Conservation (phyloP, 768 basidiomycete genomes). For the Suillus bovinus region DNA sequence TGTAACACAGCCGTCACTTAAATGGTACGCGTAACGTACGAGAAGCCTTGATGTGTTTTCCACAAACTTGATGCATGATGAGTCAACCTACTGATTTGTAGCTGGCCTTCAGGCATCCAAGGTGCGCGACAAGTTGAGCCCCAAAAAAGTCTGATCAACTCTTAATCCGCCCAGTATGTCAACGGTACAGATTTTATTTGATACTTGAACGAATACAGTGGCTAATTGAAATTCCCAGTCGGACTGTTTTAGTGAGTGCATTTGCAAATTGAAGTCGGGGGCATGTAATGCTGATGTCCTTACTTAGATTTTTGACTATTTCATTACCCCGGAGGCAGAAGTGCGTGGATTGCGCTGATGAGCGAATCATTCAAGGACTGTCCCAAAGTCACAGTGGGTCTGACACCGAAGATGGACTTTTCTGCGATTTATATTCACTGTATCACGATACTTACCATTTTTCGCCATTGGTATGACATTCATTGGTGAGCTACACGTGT, state of each 20-base stretch:
- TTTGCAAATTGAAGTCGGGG: neutral
- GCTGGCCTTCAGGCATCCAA: neutral
- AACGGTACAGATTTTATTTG: neutral
- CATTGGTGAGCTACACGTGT: neutral
- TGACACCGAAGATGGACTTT: neutral
- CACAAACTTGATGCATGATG: neutral
- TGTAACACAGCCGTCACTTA: neutral
- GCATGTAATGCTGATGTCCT: neutral
- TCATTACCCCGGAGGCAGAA: neutral
- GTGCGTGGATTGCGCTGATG: neutral
- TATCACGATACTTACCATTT: conserved; percentile 1
- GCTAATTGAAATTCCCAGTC: neutral
- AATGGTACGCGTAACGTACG: neutral
- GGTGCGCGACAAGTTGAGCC: neutral
- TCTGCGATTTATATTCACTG: neutral
- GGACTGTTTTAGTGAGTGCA: neutral
- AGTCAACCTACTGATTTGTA: neutral
- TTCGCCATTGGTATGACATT: neutral
- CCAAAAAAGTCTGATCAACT: neutral
- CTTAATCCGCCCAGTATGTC: neutral
- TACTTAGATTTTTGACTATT: neutral
- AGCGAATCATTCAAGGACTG: neutral
- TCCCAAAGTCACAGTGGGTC: neutral
- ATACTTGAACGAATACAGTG: neutral
- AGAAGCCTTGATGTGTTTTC: neutral